A percentile compares a stretch with the other conserved stretches of the same genome.
Conservation (phyloP, 441 rosid genomes). For the Pelargonium citronellum region DNA sequence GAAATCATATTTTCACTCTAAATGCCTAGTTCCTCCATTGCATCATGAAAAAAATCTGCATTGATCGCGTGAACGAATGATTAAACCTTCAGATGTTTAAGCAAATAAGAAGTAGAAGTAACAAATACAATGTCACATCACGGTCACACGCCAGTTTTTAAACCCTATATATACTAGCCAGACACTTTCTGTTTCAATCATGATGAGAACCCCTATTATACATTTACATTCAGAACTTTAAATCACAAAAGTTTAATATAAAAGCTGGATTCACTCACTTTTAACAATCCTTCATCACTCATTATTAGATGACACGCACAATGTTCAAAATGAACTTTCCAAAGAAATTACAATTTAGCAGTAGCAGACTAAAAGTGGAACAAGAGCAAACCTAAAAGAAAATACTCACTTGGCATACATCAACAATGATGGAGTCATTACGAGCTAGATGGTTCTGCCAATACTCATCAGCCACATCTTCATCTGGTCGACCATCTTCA, state of each 20-base stretch:
- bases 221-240: neutral
- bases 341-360: slow-evolving; percentile 15
- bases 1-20: neutral
- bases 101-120: neutral
- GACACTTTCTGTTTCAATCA: neutral
- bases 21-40: neutral
- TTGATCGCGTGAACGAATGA: neutral
- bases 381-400: slow-evolving; percentile 25
- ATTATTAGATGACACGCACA: neutral
- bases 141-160: neutral
- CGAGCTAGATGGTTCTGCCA: slow-evolving; percentile 70
- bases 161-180: slow-evolving; percentile 1
- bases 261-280: neutral
- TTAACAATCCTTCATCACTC: neutral
- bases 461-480: slow-evolving; percentile 69
- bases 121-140: neutral
- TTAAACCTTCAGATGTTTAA: neutral
- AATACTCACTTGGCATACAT: slow-evolving; percentile 60
- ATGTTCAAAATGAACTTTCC: slow-evolving; percentile 5
- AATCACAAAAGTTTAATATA: neutral
- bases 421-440: slow-evolving; percentile 62
- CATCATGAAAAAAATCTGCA: neutral
- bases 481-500: slow-evolving; percentile 57
- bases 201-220: neutral
- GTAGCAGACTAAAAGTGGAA: slow-evolving; percentile 20